These are phyloP conservation scores for Colletotrichum sp. DNA, from an alignment of 2,329 filamentous ascomycete species.

Conservation along the genomic window DNA sequence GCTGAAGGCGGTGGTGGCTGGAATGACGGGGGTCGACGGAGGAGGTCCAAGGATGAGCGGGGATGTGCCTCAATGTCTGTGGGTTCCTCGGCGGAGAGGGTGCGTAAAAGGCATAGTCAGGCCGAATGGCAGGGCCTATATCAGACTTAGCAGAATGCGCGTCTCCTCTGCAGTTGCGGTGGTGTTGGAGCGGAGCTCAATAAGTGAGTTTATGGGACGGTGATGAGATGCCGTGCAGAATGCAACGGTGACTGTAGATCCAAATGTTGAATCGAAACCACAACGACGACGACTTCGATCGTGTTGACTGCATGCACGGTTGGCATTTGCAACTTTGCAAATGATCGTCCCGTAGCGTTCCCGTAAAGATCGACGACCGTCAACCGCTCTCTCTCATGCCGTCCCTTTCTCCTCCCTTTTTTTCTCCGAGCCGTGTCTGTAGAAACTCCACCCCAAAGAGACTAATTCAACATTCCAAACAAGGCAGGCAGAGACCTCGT, in stretches of 20 bases:
- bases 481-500: background rate
- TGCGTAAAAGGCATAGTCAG: background rate
- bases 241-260: background rate
- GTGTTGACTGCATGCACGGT: background rate
- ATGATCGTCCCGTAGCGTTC: background rate
- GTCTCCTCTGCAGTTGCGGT: background rate
- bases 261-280: background rate
- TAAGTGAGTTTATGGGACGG: constrained; percentile 3
- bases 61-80: background rate
- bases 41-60: background rate
- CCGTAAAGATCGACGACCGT: constrained; percentile 1
- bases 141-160: background rate
- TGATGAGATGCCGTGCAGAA: background rate
- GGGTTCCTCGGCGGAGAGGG: background rate
- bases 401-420: constrained; percentile 5
- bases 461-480: background rate
- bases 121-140: background rate
- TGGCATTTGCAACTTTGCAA: background rate
- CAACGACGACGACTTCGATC: background rate
- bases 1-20: background rate
- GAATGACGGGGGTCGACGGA: constrained; percentile 7
- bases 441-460: background rate
- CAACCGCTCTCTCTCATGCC: background rate
- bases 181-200: constrained; percentile 1
- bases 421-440: background rate